phyloP scores from a whole-genome alignment of 257 asterid species.

The Ilex asprella region DNA sequence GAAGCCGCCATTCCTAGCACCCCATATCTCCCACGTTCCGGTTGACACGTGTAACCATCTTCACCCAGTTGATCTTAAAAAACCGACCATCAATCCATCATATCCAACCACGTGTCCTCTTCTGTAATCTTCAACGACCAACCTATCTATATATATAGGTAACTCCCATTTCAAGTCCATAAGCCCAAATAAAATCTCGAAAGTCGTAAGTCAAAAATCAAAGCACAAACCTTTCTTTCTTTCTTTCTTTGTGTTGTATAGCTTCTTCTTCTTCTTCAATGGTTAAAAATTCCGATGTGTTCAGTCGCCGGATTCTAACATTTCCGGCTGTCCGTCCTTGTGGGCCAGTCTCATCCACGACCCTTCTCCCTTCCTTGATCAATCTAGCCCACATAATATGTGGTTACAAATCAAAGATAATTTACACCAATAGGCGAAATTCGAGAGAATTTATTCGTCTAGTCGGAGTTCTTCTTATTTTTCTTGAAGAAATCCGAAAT shows the following conservation, averaged over 20 bases:
- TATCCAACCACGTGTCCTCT: slow-evolving; percentile 30
- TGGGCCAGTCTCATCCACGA: slow-evolving; percentile 40
- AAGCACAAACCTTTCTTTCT: slow-evolving; percentile 1
- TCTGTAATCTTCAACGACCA: neutral
- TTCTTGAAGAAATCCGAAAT: slow-evolving; percentile 43
- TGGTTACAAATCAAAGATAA: slow-evolving; percentile 34
- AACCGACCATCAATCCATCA: slow-evolving; percentile 6
- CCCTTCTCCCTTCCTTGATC: slow-evolving; percentile 43
- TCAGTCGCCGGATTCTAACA: slow-evolving; percentile 69
- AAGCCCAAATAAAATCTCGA: neutral
- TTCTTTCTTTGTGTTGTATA: neutral
- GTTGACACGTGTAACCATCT: neutral
- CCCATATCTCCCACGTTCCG: slow-evolving; percentile 5
- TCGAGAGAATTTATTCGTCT: slow-evolving; percentile 39
- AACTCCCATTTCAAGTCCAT: slow-evolving; percentile 6
- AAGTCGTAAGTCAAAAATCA: neutral
- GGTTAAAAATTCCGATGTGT: slow-evolving; percentile 36
- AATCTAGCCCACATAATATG: slow-evolving; percentile 35
- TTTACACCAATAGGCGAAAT: slow-evolving; percentile 50
- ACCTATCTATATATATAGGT: slow-evolving; percentile 10
- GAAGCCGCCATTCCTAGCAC: slow-evolving; percentile 17
- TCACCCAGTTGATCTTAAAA: too few species aligned
- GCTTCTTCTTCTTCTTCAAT: slow-evolving; percentile 23
- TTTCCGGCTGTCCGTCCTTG: slow-evolving; percentile 83
- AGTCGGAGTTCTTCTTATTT: slow-evolving; percentile 43